A percentile compares a stretch with the other conserved stretches of the same genome.
These are phyloP conservation scores for Leishmania arabica DNA, from an alignment of 208 protist species.

Conservation along the genomic window DNA sequence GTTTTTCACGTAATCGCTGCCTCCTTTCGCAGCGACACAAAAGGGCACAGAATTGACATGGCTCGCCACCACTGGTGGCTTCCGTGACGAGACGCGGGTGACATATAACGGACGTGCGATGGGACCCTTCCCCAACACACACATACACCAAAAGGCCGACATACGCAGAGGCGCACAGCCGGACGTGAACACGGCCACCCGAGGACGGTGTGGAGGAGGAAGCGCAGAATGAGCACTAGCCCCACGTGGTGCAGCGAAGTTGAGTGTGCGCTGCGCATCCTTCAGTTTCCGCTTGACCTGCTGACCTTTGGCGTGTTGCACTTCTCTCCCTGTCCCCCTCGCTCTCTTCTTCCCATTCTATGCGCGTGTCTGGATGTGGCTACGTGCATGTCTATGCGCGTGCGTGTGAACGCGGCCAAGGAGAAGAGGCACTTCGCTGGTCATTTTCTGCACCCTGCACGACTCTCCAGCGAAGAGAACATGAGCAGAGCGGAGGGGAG, in stretches of 20 bases:
- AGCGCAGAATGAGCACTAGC: neutral
- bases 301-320: neutral
- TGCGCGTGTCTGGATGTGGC: neutral
- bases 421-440: neutral
- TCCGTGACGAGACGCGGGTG: neutral
- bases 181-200: neutral
- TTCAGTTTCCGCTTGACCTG: neutral
- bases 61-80: neutral
- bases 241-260: neutral
- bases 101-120: neutral
- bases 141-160: neutral
- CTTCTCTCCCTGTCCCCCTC: neutral
- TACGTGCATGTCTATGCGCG: neutral
- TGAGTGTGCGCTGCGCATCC: neutral
- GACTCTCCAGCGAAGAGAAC: neutral
- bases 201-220: neutral
- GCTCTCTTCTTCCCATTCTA: too few species aligned
- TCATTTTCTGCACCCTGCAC: neutral
- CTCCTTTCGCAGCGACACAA: neutral
- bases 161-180: neutral
- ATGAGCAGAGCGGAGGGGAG: neutral
- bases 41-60: neutral
- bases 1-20: neutral
- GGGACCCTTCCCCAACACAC: neutral
- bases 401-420: neutral